Evolutionary conservation across 768 basidiomycete genomes (phyloP), one percentile per base, ranked within the genome.

Genomic region (Cyclocybe cylindracea): DNA sequence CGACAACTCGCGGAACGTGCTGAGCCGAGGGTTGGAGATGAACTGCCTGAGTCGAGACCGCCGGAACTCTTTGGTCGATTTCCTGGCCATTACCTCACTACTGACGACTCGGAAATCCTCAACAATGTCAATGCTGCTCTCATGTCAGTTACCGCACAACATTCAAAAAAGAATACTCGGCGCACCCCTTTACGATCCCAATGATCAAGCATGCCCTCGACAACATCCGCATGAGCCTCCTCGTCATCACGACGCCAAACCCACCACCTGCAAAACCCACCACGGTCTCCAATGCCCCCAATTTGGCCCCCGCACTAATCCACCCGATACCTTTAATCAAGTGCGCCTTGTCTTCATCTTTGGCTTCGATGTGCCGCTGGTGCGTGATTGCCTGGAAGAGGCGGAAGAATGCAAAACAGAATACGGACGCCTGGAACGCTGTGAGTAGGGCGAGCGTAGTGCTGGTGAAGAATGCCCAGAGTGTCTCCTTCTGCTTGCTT

Each of bases 141-240:
- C 9, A 32, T 13, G 43, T 44, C 13, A 50, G 50, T 39, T 10
- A 50, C 24, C 10, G 9, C 11, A 34, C 7, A 14, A 48, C 10
- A 32, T 29, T 1, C 29, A 11, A 5, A 38, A 38, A 13, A 44
- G 46, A 33, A 37, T 14, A 5, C 24, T 24, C 5, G 2, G 67
- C 83, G 50, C 54, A 89, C 89, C 89, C 89, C 70, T 85, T 85
- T 29, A 83, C 67, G 16, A 85, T 56, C 13, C 89, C 90, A 48
- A 86, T 76, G 51, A 81, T 77, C 14, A 91, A 62, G 56, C 69
- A 76, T 0, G 73, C 77, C 41, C 87, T 75, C 2, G 76, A 74
- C 9, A 84, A 36, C 46, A 86, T 66, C 39, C 86, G 74, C 34
- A 92, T 53, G 16, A 83, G 69, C 11, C 89, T 79, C 35, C 90